A percentile compares a stretch with the other conserved stretches of the same genome.
phyloP scores from a whole-genome alignment of 208 protist species.

The Trypanosoma grayi region DNA sequence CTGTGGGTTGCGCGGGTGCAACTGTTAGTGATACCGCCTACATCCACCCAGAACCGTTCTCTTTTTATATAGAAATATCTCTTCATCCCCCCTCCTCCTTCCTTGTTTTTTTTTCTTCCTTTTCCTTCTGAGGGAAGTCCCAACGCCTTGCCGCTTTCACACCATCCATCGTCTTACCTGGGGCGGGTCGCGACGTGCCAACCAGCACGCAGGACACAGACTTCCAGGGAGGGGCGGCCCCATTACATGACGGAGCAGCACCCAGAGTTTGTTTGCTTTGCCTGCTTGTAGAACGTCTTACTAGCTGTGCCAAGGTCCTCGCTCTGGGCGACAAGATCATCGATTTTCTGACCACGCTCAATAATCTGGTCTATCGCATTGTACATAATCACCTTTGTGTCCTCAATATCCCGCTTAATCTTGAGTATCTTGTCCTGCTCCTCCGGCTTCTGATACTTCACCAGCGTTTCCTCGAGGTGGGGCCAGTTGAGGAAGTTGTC shows the following conservation, averaged over 20 bases:
- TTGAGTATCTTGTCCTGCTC: slow-evolving; percentile 89
- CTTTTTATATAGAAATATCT: neutral
- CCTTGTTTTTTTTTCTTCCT: slow-evolving; percentile 4
- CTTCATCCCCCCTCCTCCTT: too few relatives aligned
- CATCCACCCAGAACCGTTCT: too few relatives aligned
- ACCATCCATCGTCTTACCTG: too few relatives aligned
- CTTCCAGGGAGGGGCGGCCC: neutral
- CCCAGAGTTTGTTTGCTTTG: slow-evolving; percentile 87
- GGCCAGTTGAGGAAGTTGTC: slow-evolving; percentile 86
- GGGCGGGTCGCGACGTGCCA: neutral
- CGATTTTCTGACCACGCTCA: slow-evolving; percentile 87
- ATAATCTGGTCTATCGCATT: slow-evolving; percentile 91
- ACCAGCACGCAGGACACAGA: neutral
- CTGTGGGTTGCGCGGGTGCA: too few relatives aligned
- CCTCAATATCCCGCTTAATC: slow-evolving; percentile 89
- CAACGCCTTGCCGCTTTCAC: too few relatives aligned
- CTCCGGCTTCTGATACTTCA: slow-evolving; percentile 87
- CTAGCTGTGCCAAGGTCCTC: slow-evolving; percentile 79
- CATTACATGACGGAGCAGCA: slow-evolving; percentile 85
- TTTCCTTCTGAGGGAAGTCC: neutral
- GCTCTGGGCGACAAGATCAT: slow-evolving; percentile 83
- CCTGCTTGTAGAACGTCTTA: slow-evolving; percentile 89
- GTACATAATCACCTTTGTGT: slow-evolving; percentile 92
- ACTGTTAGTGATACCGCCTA: too few relatives aligned
- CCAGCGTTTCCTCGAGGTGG: slow-evolving; percentile 65